Base-by-base conservation (phyloP, 495 filamentous ascomycete genomes). In the Pyrenula massariospora region DNA sequence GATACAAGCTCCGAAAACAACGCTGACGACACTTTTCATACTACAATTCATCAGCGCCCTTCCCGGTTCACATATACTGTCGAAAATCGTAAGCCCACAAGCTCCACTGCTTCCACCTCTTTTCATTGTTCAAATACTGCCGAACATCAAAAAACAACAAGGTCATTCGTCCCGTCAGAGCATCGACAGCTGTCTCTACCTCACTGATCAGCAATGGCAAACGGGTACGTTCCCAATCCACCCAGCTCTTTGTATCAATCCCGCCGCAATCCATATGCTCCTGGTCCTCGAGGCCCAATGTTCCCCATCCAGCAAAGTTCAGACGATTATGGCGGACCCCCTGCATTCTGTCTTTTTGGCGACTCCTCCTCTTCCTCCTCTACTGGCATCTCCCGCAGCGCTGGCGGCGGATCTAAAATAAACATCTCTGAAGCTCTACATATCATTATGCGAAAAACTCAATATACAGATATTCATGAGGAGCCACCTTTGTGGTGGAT, bases 191-290 rank as follows among this genome's bases (percentile, higher is more conserved):
- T 42, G 31, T 42, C 31, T 42, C 31, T 42, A 42, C 15, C 31
- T 42, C 15, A n/a, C 31, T 8, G 15, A 42, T 42, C 31, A 15
- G 15, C 8, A 15, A 88, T 88, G 85, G 84, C 85, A 54, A 82
- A 78, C 68, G 83, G 84, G 84, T 88, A 76, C 53, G 66, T 66
- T 59, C 42, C 31, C 31, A 42, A 42, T 42, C 15, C 31, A 42
- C 31, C 31, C 31, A 42, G 15, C 15, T 15, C 31, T 42, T 15
- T 15, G 31, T 42, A 5, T 15, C 31, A 42, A 42, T 15, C 15
- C 31, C 31, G 31, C 31, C 31, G 31, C 31, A 42, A 42, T 15
- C 31, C 5, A 42, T 42, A 8, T 42, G 8, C 15, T 15, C 31
- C 15, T 8, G 8, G 31, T 42, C 31, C 31, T 42, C 31, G 31